A percentile compares a stretch with the other conserved stretches of the same genome.
phyloP scores from a whole-genome alignment of 371 early-diverging fungal species.

The Mortierella sp. region DNA sequence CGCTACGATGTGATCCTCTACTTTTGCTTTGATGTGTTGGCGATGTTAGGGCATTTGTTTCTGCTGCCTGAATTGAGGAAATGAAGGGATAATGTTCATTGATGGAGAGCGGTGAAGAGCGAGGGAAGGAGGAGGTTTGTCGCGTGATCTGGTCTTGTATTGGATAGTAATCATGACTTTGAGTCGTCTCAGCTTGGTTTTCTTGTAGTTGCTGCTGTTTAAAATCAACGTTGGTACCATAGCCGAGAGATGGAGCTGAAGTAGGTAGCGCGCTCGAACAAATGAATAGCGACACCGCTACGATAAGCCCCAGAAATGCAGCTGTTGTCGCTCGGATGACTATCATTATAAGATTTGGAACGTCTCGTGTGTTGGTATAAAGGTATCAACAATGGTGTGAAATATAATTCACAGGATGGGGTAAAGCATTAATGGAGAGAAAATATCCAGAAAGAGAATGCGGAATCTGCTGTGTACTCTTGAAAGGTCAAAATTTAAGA shows the following conservation, averaged over 20 bases:
- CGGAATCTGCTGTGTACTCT: too few relatives aligned
- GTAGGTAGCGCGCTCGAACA: slow-evolving; percentile 26
- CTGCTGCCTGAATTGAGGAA: slow-evolving; percentile 2
- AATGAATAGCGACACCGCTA: slow-evolving; percentile 24
- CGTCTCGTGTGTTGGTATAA: neutral
- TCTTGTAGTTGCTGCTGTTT: neutral
- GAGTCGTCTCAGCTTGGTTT: neutral
- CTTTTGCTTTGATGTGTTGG: neutral
- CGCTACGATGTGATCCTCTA: slow-evolving; percentile 4
- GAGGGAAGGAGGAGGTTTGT: neutral
- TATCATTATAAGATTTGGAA: neutral
- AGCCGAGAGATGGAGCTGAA: neutral
- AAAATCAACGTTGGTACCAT: neutral
- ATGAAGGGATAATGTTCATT: neutral
- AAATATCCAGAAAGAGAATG: neutral
- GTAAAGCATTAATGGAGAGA: neutral
- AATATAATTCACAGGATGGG: neutral
- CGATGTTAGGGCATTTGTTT: slow-evolving; percentile 3
- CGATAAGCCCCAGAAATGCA: slow-evolving; percentile 20
- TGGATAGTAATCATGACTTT: too few relatives aligned
- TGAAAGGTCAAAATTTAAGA: too few relatives aligned
- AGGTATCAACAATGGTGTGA: neutral
- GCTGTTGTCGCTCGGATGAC: neutral
- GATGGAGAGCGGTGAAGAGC: neutral
- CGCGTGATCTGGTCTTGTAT: slow-evolving; percentile 1